phyloP scores from a whole-genome alignment of 768 basidiomycete species.

The Agrocybe pediades region DNA sequence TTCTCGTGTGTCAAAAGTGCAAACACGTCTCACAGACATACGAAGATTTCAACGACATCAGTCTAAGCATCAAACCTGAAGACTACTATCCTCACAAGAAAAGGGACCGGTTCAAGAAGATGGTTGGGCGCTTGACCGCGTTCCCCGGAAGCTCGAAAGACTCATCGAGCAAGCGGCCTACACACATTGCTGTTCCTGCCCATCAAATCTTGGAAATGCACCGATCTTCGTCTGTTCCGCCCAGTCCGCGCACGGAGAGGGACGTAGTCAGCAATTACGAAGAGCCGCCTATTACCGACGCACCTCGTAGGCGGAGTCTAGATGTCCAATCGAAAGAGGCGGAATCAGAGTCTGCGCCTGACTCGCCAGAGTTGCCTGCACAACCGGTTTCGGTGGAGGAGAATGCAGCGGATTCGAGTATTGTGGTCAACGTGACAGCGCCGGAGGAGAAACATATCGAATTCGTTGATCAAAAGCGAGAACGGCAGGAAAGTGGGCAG shows the following conservation, averaged over 20 bases:
- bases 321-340: conserved; percentile 24
- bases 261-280: conserved; percentile 36
- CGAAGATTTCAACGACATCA: conserved; percentile 95
- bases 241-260: conserved; percentile 29
- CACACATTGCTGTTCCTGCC: conserved; percentile 1
- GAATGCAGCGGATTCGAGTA: conserved; percentile 28
- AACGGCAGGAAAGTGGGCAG: conserved; percentile 9
- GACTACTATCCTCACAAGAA: conserved; percentile 67
- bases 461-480: conserved; percentile 27
- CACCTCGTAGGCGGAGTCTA: conserved; percentile 46
- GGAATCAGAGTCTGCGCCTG: conserved; percentile 4
- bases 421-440: conserved; percentile 28
- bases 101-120: conserved; percentile 73
- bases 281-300: conserved; percentile 28
- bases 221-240: conserved; percentile 64
- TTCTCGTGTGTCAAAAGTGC: conserved; percentile 93
- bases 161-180: background rate
- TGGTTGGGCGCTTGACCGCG: conserved; percentile 64
- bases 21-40: conserved; percentile 91
- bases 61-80: conserved; percentile 83
- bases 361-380: conserved; percentile 6
- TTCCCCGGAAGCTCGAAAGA: conserved; percentile 32
- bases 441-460: conserved; percentile 38
- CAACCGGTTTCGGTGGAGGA: conserved; percentile 13
- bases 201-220: conserved; percentile 30